Conservation (phyloP, 2,329 filamentous ascomycete genomes). For the Fusarium xyrophilum region DNA sequence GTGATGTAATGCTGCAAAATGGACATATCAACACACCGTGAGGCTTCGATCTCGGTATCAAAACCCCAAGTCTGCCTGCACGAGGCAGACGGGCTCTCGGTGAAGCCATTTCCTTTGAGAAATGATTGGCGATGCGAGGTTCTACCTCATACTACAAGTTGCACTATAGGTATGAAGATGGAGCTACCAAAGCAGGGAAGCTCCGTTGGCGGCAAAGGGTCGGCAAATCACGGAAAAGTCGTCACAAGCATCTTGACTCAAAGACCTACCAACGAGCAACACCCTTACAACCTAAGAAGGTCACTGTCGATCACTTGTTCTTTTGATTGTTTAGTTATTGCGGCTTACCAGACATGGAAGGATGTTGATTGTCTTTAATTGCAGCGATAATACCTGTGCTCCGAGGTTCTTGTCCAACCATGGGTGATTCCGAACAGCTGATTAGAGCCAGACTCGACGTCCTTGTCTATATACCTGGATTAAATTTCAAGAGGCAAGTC, state of each 20-base stretch:
- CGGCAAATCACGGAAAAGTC: slow-evolving; percentile 40
- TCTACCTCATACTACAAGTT: not conserved
- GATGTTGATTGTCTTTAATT: not conserved
- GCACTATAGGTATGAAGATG: slow-evolving; percentile 16
- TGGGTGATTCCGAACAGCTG: not conserved
- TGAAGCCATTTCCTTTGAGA: slow-evolving; percentile 42
- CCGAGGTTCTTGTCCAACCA: not conserved
- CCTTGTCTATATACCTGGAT: not conserved
- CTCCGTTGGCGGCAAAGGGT: slow-evolving; percentile 36
- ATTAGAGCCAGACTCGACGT: not conserved
- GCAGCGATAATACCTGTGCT: not conserved
- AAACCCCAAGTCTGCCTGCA: slow-evolving; percentile 39
- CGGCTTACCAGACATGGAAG: not conserved
- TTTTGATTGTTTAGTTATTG: not conserved
- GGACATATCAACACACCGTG: slow-evolving; percentile 39
- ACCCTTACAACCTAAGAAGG: slow-evolving; percentile 12
- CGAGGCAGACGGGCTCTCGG: slow-evolving; percentile 42
- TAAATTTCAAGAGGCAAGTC: not conserved
- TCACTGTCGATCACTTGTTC: slow-evolving; percentile 19
- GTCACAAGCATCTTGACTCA: slow-evolving; percentile 10
- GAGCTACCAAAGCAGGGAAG: slow-evolving; percentile 28
- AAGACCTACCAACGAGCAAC: slow-evolving; percentile 5
- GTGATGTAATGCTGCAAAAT: slow-evolving; percentile 44
- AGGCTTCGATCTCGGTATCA: slow-evolving; percentile 30
- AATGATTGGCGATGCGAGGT: slow-evolving; percentile 31